Base-by-base conservation (phyloP, 2,329 filamentous ascomycete genomes). In the Stemphylium lycopersici region DNA sequence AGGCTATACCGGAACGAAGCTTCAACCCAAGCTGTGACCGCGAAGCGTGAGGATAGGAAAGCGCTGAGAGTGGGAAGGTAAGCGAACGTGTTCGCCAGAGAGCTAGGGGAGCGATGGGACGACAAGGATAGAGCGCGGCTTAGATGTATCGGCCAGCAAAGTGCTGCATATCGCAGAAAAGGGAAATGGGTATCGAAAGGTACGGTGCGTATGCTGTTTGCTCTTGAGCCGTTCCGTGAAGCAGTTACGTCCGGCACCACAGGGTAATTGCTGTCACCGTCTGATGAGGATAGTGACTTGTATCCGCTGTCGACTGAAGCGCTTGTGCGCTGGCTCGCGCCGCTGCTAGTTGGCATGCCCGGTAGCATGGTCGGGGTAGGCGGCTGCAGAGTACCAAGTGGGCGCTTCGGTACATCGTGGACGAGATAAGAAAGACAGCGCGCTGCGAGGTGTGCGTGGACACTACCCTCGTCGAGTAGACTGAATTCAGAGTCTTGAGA, bases 91-190 rank as follows among this genome's bases (percentile, higher is more conserved):
- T 37, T 16, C 18, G 52, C 44, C 39, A 43, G 13, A 6, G 38
- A 46, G 24, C 24, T 33, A 15, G 43, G 39, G 18, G 41, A 48
- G 20, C 33, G 36, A 4, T 52, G 37, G 13, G 40, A 48, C 32
- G 49, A 51, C 6, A 26, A 16, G 6, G 54, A 39, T 6, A 73
- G 50, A 15, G 68, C 68, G 26, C 68, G 65, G 22, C 59, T 63
- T 18, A 73, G 60, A 45, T 73, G 70, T 13, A 73, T 61, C 2
- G 70, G 70, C 70, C 70, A 73, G 48, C 66, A 72, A 4, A 73
- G 61, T 1, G 58, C 50, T 11, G 70, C 62, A 40, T 73, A 73
- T 22, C 70, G 65, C 3, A 73, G 61, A 33, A 73, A 72, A 0
- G 70, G 70, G 2, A 70, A 47, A 20, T 65, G 57, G 2, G 56